These are phyloP conservation scores for Ceratocystiopsis minuta DNA, from an alignment of 2,329 filamentous ascomycete genomes.

Conservation along the genomic window DNA sequence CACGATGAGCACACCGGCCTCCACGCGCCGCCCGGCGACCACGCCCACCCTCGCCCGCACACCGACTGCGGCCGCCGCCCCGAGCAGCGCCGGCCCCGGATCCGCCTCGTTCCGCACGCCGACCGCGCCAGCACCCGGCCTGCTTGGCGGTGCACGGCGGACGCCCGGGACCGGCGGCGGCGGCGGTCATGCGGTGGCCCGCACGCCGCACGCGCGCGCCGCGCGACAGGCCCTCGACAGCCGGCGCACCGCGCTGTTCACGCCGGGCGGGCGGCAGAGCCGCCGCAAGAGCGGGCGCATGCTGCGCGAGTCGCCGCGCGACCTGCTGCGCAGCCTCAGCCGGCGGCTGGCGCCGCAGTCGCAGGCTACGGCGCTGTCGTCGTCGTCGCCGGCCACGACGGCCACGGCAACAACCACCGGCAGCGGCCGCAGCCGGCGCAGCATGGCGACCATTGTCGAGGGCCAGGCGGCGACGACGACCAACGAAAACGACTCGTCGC, in stretches of 20 bases:
- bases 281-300: constrained; percentile 37
- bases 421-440: constrained; percentile 4
- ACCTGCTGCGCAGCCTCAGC: constrained; percentile 34
- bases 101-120: no score
- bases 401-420: constrained; percentile 1
- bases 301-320: constrained; percentile 36
- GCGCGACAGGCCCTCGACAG: constrained; percentile 40
- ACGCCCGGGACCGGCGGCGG: constrained; percentile 20
- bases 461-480: no score
- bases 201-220: constrained; percentile 43
- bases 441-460: no score
- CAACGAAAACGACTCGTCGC: no score
- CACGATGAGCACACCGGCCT: no score
- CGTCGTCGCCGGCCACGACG: constrained; percentile 20
- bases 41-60: neutral
- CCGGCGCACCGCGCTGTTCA: constrained; percentile 40
- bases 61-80: constrained; percentile 2
- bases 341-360: constrained; percentile 32
- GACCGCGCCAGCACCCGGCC: no score
- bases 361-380: constrained; percentile 26
- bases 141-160: constrained; percentile 1
- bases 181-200: constrained; percentile 27
- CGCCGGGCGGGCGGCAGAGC: constrained; percentile 32
- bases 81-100: constrained; percentile 13
- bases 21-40: no score